Evolutionary conservation across 805 yeast genomes (phyloP).

Genomic region (Candida silvicultrix): DNA sequence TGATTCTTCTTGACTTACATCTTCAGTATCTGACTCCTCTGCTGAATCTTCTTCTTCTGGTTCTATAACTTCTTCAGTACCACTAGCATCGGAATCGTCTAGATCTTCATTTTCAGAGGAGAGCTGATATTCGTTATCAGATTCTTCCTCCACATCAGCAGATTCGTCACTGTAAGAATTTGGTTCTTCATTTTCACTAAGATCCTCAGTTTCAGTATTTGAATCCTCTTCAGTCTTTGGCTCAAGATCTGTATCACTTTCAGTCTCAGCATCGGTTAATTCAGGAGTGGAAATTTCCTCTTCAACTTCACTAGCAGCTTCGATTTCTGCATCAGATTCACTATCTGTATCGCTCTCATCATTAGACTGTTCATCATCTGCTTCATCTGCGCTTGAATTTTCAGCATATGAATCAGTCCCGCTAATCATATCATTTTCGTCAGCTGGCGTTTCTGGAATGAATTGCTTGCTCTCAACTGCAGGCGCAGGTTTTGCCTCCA

Average conservation of each 20-base stretch:
- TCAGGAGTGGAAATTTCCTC: too few species aligned
- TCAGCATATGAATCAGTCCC: background rate
- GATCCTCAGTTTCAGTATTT: background rate
- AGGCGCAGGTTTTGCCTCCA: background rate
- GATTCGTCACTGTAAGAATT: background rate
- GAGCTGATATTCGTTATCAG: background rate
- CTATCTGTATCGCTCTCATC: constrained; percentile 2
- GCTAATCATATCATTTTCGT: background rate
- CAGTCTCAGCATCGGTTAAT: too few species aligned
- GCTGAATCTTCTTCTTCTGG: background rate
- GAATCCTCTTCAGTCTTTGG: too few species aligned
- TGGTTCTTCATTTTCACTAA: constrained; percentile 2
- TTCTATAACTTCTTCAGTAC: background rate
- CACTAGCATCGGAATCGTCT: background rate
- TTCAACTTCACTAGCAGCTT: constrained; percentile 1
- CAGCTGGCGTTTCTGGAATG: background rate
- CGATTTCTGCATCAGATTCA: background rate
- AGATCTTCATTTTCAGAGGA: background rate
- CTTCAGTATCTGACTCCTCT: background rate
- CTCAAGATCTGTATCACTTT: background rate
- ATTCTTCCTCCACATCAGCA: background rate
- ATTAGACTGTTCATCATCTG: background rate
- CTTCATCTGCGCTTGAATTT: background rate
- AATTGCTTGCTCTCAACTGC: background rate
- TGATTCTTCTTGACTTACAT: background rate